phyloP scores from a whole-genome alignment of 805 yeast species.

The Ogataea degrootiae region DNA sequence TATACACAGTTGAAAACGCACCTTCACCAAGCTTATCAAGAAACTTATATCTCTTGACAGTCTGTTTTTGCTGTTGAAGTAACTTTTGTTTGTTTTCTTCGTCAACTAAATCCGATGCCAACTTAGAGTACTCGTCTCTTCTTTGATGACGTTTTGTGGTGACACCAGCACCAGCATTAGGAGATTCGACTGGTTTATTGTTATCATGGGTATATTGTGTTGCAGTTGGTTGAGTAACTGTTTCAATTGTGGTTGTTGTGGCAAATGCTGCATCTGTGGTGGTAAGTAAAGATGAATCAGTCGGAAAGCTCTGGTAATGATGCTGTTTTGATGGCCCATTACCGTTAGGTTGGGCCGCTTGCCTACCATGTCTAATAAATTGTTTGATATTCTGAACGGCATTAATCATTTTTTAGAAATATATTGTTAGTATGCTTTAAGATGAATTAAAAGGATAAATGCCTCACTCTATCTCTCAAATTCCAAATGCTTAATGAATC shows the following conservation, averaged over 20 bases:
- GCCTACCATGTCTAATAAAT: slow-evolving; percentile 40
- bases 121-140: slow-evolving; percentile 24
- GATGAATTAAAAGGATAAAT: too few species aligned
- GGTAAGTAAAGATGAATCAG: neutral
- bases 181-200: neutral
- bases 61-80: slow-evolving; percentile 18
- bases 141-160: slow-evolving; percentile 16
- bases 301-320: neutral
- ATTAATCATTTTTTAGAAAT: neutral
- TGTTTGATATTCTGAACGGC: slow-evolving; percentile 34
- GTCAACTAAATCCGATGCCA: slow-evolving; percentile 30
- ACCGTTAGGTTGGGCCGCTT: slow-evolving; percentile 20
- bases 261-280: neutral
- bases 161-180: neutral
- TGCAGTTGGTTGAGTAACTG: neutral
- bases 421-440: too few species aligned
- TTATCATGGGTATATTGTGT: slow-evolving; percentile 1
- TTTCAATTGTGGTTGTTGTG: neutral
- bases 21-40: slow-evolving; percentile 54
- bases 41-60: slow-evolving; percentile 36
- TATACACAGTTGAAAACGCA: slow-evolving; percentile 53
- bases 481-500: too few species aligned
- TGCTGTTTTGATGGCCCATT: neutral
- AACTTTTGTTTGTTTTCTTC: slow-evolving; percentile 26
- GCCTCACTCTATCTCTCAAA: too few species aligned